Conservation (phyloP, 2,329 filamentous ascomycete genomes). For the Fusarium sambucinum region DNA sequence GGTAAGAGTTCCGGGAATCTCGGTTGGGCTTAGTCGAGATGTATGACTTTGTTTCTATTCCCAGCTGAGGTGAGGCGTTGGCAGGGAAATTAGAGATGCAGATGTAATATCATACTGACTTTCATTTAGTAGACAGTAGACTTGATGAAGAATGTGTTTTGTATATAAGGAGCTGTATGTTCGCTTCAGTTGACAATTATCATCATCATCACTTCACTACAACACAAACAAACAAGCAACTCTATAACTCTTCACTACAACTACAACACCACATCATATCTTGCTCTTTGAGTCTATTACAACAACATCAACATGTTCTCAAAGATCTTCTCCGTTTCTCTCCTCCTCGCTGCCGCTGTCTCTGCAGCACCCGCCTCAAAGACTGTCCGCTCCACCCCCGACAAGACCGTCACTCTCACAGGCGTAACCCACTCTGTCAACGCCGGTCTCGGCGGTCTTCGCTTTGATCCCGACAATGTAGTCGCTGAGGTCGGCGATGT, state of each 20-base stretch:
- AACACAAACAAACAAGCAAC: conserved; percentile 20
- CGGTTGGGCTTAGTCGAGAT: conserved; percentile 18
- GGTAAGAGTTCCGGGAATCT: conserved; percentile 15
- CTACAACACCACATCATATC: not conserved
- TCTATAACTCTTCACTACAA: conserved; percentile 1
- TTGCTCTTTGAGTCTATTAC: not conserved
- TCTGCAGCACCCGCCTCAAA: conserved; percentile 51
- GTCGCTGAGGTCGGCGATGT: conserved; percentile 62
- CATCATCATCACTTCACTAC: conserved; percentile 30
- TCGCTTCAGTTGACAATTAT: conserved; percentile 20
- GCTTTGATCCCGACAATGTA: conserved; percentile 64
- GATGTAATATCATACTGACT: not conserved
- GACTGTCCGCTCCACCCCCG: conserved; percentile 45
- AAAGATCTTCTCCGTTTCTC: conserved; percentile 47
- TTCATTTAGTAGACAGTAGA: not conserved
- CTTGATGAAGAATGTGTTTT: not conserved
- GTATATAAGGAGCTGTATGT: conserved; percentile 43
- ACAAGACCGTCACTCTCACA: conserved; percentile 53
- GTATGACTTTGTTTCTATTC: conserved; percentile 31
- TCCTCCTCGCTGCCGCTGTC: conserved; percentile 49
- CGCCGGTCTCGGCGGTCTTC: conserved; percentile 59
- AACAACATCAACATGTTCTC: conserved; percentile 50
- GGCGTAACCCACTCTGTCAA: conserved; percentile 60
- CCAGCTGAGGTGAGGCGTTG: conserved; percentile 15
- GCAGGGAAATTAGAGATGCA: not conserved